Evolutionary conservation across 805 yeast species (phyloP), one percentile per base, ranked within the genome.

Genomic region (Blastobotrys americana): DNA sequence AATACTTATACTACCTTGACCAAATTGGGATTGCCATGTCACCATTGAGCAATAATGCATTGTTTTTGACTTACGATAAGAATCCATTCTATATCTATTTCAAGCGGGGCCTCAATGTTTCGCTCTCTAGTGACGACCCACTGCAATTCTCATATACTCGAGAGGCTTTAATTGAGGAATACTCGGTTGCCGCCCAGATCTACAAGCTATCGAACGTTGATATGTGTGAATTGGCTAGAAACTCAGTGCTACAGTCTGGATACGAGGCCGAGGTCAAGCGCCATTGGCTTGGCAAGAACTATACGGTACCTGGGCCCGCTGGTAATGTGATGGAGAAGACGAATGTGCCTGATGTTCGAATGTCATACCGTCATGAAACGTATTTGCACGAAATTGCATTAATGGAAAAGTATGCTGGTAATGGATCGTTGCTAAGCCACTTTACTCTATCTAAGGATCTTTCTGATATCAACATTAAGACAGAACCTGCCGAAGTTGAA

Each of bases 11-110:
- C 70, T 93, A 88, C 60, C 70, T 93, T 63, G 96, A 93, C 59
- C 98, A 94, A 67, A 79, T 94, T 56, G 97, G 96, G 28, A 76
- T 93, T 61, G 99, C 99, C 15, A 90, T 93, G 98, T 89, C 97
- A 2, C 99, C 99, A 37, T 69, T 93, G 55, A 87, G 96, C 3
- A 93, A 94, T 68, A 93, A 93, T 64, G 99, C 99, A 0, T 72
- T 93, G 58, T 93, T 93, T 62, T 72, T 93, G 65, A 86, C 96
- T 1, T 94, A 93, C 61, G 98, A 93, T 60, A 94, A 94, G 69
- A 93, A 93, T 63, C 99, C 99, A 27, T 88, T 94, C 73, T 82
- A 83, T 51, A 72, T 77, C 52, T 93, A 87, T 63, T 94, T 90
- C 74, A 84, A 82, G 59, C 80, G 93, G 60, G 99, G 99, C 2